Percentiles rank a stretch among this genome's conserved stretches.
Conservation (phyloP, 352 stramenopile genomes). For the Phytophthora sp. region DNA sequence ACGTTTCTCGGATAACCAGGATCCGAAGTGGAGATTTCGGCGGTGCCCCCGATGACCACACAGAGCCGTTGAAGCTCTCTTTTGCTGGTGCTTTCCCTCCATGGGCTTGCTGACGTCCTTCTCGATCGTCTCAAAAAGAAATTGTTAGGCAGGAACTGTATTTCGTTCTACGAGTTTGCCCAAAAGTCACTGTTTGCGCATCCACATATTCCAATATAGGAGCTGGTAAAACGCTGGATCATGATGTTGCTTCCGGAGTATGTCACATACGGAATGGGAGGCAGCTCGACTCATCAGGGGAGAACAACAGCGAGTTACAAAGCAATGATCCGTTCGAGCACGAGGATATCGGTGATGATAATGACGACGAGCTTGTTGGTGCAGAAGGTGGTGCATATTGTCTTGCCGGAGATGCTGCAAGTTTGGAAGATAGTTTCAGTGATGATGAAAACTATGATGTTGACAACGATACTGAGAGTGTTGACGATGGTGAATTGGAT, state of each 20-base stretch:
- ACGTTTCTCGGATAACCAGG: too few relatives aligned
- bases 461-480: constrained; percentile 1
- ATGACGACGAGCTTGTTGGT: background rate
- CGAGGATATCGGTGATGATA: background rate
- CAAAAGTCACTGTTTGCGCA: background rate
- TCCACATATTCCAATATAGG: background rate
- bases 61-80: too few relatives aligned
- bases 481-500: background rate
- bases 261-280: too few relatives aligned
- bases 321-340: too few relatives aligned
- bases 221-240: background rate
- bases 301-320: too few relatives aligned
- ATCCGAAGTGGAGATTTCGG: too few relatives aligned
- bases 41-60: too few relatives aligned
- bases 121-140: too few relatives aligned
- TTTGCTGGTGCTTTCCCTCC: too few relatives aligned
- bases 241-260: background rate
- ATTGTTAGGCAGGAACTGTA: too few relatives aligned
- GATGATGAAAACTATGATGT: background rate
- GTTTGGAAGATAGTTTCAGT: background rate
- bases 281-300: too few relatives aligned
- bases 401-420: background rate
- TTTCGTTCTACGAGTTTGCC: background rate
- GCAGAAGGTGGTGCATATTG: background rate
- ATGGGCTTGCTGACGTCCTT: too few relatives aligned